Evolutionary conservation across 106 monocot species (phyloP).

Genomic region (Gastrodia elata): DNA sequence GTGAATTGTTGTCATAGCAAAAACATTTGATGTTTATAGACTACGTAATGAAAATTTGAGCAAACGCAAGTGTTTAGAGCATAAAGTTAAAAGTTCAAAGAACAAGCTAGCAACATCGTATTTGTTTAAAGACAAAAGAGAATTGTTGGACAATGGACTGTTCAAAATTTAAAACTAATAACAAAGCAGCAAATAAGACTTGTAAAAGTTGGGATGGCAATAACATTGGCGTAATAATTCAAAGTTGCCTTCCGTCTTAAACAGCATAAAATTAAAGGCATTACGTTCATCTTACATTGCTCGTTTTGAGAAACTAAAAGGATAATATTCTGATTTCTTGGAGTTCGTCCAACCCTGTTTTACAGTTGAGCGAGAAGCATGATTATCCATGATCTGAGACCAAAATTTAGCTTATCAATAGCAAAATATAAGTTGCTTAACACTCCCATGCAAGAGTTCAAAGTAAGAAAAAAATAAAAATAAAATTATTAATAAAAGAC

Average conservation of each 20-base stretch:
- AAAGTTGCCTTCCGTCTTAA: background rate
- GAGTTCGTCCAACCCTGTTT: constrained; percentile 8
- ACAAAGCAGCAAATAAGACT: background rate
- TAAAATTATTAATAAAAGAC: background rate
- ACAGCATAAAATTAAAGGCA: background rate
- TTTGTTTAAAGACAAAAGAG: background rate
- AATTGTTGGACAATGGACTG: background rate
- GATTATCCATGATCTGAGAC: constrained; percentile 13
- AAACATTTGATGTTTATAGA: background rate
- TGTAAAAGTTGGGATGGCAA: background rate
- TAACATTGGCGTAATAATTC: background rate
- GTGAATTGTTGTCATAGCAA: background rate
- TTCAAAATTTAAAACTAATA: background rate
- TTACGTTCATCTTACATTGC: background rate
- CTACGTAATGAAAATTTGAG: background rate
- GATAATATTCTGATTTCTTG: constrained; percentile 10
- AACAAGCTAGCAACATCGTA: background rate
- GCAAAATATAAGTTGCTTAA: background rate
- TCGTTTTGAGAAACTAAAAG: constrained; percentile 4
- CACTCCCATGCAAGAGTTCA: background rate
- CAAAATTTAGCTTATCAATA: background rate
- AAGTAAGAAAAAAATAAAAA: background rate
- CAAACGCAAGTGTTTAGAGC: background rate
- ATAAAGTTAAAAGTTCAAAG: background rate
- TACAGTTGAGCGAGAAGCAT: constrained; percentile 7